Evolutionary conservation across 139 green algal species (phyloP).

Genomic region (Chlamydomonas asymmetrica): DNA sequence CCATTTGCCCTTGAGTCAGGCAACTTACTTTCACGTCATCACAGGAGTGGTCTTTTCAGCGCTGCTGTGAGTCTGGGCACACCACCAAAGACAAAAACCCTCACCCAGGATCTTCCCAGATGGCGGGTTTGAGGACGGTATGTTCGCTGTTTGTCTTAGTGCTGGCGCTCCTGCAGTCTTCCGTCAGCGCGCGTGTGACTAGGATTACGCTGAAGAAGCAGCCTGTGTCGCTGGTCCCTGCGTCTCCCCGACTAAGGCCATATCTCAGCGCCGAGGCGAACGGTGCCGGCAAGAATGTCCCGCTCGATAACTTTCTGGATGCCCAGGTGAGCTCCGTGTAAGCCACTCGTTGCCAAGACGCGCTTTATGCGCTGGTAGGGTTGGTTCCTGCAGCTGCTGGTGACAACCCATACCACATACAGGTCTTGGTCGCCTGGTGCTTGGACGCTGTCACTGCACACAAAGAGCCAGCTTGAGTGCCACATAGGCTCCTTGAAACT

Average conservation of each 20-base stretch:
- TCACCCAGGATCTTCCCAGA: no score
- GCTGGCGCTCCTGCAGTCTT: no score
- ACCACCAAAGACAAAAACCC: no score
- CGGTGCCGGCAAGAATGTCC: conserved; percentile 35
- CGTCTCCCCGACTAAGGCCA: not conserved
- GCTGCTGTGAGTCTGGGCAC: no score
- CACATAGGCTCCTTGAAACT: not conserved
- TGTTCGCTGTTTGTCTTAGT: no score
- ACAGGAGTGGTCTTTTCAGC: no score
- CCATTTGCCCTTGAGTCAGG: no score
- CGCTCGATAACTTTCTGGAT: conserved; percentile 70
- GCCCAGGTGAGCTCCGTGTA: conserved; percentile 51
- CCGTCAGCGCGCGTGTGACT: no score
- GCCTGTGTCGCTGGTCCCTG: not conserved
- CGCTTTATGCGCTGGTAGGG: not conserved
- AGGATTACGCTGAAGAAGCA: conserved; percentile 8
- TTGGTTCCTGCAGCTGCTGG: not conserved
- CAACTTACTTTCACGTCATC: no score
- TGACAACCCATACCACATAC: not conserved
- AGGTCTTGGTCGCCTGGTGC: not conserved
- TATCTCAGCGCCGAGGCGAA: not conserved
- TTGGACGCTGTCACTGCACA: not conserved
- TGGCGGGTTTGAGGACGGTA: no score
- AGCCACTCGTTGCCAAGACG: not conserved
- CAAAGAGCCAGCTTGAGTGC: not conserved